Conservation (phyloP, 306 rosid genomes). For the Corylus avellana region DNA sequence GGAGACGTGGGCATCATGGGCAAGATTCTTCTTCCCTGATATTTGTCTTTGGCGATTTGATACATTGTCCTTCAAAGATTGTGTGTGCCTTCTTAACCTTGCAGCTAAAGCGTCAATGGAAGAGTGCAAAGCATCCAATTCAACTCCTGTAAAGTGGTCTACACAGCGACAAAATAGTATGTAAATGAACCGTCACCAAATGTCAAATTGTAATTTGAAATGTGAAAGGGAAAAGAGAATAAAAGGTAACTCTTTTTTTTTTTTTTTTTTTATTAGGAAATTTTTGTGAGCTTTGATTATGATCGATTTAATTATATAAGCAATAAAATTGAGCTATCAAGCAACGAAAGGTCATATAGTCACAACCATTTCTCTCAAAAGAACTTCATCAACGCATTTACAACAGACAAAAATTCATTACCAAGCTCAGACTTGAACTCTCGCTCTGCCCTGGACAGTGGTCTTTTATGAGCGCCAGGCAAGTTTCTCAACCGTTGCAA, state of each 20-base stretch:
- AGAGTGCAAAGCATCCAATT: slow-evolving; percentile 75
- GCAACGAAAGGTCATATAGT: not conserved
- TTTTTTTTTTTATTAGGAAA: not conserved
- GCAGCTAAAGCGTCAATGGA: slow-evolving; percentile 63
- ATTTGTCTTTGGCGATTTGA: slow-evolving; percentile 47
- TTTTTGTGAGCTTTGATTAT: not conserved
- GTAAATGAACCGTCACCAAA: slow-evolving; percentile 10
- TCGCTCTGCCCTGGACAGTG: slow-evolving; percentile 84
- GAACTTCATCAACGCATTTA: not conserved
- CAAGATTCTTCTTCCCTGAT: slow-evolving; percentile 48
- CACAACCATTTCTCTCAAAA: not conserved
- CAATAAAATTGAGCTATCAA: not conserved
- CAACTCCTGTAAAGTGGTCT: slow-evolving; percentile 73
- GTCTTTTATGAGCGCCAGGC: slow-evolving; percentile 76
- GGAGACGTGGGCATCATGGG: slow-evolving; percentile 60
- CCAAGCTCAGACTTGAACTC: slow-evolving; percentile 87
- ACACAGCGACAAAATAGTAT: slow-evolving; percentile 23
- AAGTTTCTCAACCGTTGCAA: slow-evolving; percentile 62
- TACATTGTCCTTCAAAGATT: slow-evolving; percentile 45
- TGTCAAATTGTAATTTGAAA: slow-evolving; percentile 3
- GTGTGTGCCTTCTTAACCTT: slow-evolving; percentile 62
- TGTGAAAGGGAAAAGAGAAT: not conserved
- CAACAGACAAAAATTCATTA: slow-evolving; percentile 37
- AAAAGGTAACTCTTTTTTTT: not conserved
- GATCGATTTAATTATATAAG: not conserved